phyloP scores from a whole-genome alignment of 306 rosid species.

The Begonia peltatifolia region DNA sequence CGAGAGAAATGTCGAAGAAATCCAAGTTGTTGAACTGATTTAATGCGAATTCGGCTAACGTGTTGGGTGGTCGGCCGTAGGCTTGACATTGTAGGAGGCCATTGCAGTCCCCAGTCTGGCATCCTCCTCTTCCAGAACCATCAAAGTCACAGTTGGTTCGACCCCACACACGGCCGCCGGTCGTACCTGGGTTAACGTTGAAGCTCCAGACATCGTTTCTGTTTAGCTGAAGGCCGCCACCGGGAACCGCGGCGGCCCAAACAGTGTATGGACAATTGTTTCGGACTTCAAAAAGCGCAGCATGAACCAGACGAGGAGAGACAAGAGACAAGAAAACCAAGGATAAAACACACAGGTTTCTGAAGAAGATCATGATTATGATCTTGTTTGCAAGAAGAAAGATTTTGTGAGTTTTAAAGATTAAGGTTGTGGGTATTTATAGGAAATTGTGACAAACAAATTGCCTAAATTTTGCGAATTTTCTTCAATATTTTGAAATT shows the following conservation, averaged over 20 bases:
- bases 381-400: too few species aligned
- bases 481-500: too few species aligned
- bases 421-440: too few species aligned
- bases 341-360: neutral
- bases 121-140: conserved; percentile 1
- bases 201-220: conserved; percentile 9
- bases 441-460: too few species aligned
- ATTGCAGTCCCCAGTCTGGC: conserved; percentile 20
- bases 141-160: conserved; percentile 17
- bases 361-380: neutral
- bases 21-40: conserved; percentile 10
- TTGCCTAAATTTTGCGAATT: too few species aligned
- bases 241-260: conserved; percentile 21
- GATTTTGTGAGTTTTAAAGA: too few species aligned
- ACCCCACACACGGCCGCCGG: conserved; percentile 13
- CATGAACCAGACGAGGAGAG: neutral
- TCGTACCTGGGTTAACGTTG: conserved; percentile 6
- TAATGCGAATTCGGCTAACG: conserved; percentile 12
- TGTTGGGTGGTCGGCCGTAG: conserved; percentile 18
- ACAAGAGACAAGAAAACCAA: neutral
- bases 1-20: conserved; percentile 14
- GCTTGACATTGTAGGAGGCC: conserved; percentile 11
- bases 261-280: conserved; percentile 13
- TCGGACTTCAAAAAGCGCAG: conserved; percentile 9
- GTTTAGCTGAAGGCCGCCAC: conserved; percentile 15